Conservation (phyloP, 2,329 filamentous ascomycete genomes). For the Alternaria sp. region DNA sequence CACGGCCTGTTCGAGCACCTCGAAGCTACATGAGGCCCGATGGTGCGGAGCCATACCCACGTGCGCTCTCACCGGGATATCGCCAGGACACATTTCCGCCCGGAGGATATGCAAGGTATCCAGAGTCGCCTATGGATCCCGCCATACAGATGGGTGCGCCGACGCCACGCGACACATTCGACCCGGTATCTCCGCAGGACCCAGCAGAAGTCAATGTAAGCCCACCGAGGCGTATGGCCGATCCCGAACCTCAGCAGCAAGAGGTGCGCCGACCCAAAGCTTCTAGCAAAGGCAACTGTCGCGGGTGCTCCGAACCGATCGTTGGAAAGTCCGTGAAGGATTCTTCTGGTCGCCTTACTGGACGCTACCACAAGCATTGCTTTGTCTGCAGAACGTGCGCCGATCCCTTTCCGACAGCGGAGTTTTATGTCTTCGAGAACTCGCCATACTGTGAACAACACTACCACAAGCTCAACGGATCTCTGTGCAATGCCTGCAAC, state of each 20-base stretch:
- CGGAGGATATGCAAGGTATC: slow-evolving; percentile 27
- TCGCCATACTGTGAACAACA: slow-evolving; percentile 89
- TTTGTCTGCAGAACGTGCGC: slow-evolving; percentile 90
- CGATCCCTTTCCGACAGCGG: slow-evolving; percentile 81
- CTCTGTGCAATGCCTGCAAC: slow-evolving; percentile 80
- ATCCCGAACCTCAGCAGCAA: slow-evolving; percentile 25
- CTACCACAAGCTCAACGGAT: slow-evolving; percentile 91
- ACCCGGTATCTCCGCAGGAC: slow-evolving; percentile 19
- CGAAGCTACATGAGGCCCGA: slow-evolving; percentile 31
- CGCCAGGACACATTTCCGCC: slow-evolving; percentile 15
- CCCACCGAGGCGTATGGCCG: slow-evolving; percentile 22
- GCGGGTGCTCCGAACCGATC: slow-evolving; percentile 80
- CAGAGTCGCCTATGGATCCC: slow-evolving; percentile 52
- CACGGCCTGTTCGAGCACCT: slow-evolving; percentile 27
- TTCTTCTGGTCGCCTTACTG: slow-evolving; percentile 88
- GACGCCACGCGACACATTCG: slow-evolving; percentile 22
- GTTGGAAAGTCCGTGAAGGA: slow-evolving; percentile 92
- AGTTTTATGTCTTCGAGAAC: slow-evolving; percentile 91
- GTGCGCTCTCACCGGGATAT: slow-evolving; percentile 30
- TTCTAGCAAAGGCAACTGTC: slow-evolving; percentile 76
- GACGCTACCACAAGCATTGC: slow-evolving; percentile 92
- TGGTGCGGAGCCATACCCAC: slow-evolving; percentile 31
- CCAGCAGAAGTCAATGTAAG: slow-evolving; percentile 19
- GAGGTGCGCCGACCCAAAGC: slow-evolving; percentile 40
- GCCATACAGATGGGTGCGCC: slow-evolving; percentile 49